Evolutionary conservation across 2,329 filamentous ascomycete genomes (phyloP), one percentile per base, ranked within the genome.

Genomic region (Colletotrichum tofieldiae): DNA sequence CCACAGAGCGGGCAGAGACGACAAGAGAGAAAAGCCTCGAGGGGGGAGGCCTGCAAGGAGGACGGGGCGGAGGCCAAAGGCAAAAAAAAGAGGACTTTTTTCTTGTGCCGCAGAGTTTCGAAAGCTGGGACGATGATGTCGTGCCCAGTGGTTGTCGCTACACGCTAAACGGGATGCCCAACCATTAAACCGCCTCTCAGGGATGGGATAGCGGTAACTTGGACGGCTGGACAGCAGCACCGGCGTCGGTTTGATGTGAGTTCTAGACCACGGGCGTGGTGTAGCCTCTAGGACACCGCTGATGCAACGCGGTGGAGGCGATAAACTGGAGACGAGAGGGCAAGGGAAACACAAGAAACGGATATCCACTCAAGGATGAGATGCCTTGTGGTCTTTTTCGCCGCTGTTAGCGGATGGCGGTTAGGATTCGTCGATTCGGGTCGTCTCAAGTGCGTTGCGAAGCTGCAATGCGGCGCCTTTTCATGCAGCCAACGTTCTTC

Each of bases 401-500:
- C 56, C 52, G 66, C 60, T 20, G 66, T 43, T 69, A 60, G 60
- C 65, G 65, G 65, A 37, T 26, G 58, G 41, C 58, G 18, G 59
- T 14, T 51, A 29, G 52, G 41, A 54, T 59, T 60, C 41, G 51
- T 56, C 41, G 41, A 51, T 51, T 3, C 63, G 66, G 29, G 68
- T 71, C 68, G 68, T 71, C 68, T 67, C 64, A 71, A 67, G 56
- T 58, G 41, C 61, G 49, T 55, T 55, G 61, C 64, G 68, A 59
- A 65, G 66, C 43, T 51, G 60, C 66, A 65, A 69, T 58, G 63
- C 68, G 68, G 63, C 63, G 43, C 26, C 47, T 55, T 66, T 71
- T 60, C 55, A 67, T 67, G 68, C 68, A 67, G 68, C 68, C 51
- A 67, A 62, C 49, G 49, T 41, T 52, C 11, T 55, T 64, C 35